Evolutionary conservation across 495 filamentous ascomycete genomes (phyloP).

Genomic region (Aspergillus leporis): DNA sequence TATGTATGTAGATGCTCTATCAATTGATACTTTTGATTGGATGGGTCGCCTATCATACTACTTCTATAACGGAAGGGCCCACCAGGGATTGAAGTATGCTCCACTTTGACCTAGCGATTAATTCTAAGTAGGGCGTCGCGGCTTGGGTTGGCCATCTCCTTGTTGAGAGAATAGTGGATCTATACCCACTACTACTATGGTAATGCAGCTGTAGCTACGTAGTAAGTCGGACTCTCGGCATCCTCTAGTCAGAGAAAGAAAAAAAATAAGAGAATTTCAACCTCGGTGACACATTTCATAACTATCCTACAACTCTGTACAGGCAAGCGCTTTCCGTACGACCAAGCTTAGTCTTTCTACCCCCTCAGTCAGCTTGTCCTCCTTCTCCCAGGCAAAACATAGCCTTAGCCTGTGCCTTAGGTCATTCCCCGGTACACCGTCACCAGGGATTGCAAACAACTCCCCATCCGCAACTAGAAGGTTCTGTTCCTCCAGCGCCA

Average conservation of each 20-base stretch:
- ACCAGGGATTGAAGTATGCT: background rate
- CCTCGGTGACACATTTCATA: no score
- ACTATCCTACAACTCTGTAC: background rate
- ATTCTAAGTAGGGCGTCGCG: no score
- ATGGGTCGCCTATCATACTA: background rate
- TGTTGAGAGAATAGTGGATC: no score
- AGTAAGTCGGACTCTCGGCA: no score
- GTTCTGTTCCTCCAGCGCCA: slow-evolving; percentile 46
- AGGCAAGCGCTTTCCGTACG: background rate
- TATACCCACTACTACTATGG: no score
- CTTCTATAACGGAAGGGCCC: background rate
- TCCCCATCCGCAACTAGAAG: slow-evolving; percentile 56
- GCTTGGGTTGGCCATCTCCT: no score
- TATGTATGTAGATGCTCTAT: no score
- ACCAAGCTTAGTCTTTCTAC: background rate
- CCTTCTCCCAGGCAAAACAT: slow-evolving; percentile 68
- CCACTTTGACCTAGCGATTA: no score
- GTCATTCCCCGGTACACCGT: slow-evolving; percentile 28
- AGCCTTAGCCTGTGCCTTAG: slow-evolving; percentile 50
- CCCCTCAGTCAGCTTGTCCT: slow-evolving; percentile 31
- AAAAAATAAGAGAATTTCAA: no score
- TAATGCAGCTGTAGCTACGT: no score
- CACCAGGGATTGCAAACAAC: slow-evolving; percentile 57
- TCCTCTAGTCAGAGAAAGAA: no score
- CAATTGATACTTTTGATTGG: background rate